Evolutionary conservation across 176 grass and related monocot genomes (phyloP), one percentile per base, ranked within the genome.

Genomic region (Aegilops longissima): DNA sequence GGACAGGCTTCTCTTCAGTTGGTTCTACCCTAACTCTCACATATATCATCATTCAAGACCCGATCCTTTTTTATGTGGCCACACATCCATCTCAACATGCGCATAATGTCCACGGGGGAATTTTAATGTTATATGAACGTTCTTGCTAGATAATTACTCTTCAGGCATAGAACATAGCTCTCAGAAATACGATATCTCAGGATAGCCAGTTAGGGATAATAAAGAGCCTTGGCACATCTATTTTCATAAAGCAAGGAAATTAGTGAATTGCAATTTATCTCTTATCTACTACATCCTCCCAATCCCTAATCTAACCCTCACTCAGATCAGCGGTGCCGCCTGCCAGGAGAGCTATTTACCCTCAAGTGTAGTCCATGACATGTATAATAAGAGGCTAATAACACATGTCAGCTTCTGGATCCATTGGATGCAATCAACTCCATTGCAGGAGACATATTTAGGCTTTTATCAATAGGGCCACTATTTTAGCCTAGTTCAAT

Each of bases 101-200:
- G 75, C 49, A 64, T 52, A 39, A 10, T 66, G 70, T 67, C 74
- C 70, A 82, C 2, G 0, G 14, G 65, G 44, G 27, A 30, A 27
- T 73, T 67, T 78, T 61, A 30, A 56, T 7, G 31, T 82, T 65
- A 34, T 4, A 39, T 65, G 42, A 35, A 77, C 27, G 23, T 76
- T 59, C 54, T 68, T 18, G 71, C n/a, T 58, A 67, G 79, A 67
- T 87, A 58, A 69, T 79, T 51, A 35, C 52, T 78, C 76, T 78
- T 20, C 31, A 61, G 20, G 16, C 49, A 61, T 61, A 82, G 42
- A 76, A 33, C 61, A 77, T 54, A 74, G 71, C 71, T 74, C 23
- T 74, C 11, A 74, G 16, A 35, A 75, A 75, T 76, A 82, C 9
- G 34, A 45, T 62, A 29, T 82, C n/a, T 68, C 42, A 51, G 33